Conservation (phyloP, 2,329 filamentous ascomycete species). For the Trichoderma atrobrunneum region DNA sequence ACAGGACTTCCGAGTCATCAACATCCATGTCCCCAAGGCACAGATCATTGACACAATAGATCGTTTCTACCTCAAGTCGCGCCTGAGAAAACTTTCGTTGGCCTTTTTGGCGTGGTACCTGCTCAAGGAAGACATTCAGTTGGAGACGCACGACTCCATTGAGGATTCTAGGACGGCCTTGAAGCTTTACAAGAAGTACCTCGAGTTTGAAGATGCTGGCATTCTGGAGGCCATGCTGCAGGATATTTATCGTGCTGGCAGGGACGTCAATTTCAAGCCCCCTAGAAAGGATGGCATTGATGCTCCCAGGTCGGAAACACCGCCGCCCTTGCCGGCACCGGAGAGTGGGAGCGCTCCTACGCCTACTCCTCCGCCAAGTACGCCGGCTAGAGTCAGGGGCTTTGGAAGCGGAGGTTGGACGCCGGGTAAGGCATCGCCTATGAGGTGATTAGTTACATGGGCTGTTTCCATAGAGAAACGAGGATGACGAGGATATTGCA, state of each 20-base stretch:
- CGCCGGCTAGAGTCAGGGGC: constrained; percentile 41
- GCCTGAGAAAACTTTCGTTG: constrained; percentile 82
- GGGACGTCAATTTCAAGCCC: constrained; percentile 51
- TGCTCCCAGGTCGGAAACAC: constrained; percentile 51
- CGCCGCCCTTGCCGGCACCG: constrained; percentile 47
- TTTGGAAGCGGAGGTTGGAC: constrained; percentile 45
- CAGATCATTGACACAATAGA: constrained; percentile 95
- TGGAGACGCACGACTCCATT: constrained; percentile 89
- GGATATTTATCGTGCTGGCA: constrained; percentile 68
- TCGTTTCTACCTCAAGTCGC: constrained; percentile 78
- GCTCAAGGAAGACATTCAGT: constrained; percentile 90
- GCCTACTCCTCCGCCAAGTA: constrained; percentile 41
- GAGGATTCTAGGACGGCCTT: constrained; percentile 91
- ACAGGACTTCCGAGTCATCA: constrained; percentile 96
- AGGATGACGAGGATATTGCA: neutral
- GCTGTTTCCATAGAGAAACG: neutral
- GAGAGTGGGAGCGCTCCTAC: constrained; percentile 26
- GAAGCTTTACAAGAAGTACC: constrained; percentile 83
- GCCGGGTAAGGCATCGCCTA: constrained; percentile 44
- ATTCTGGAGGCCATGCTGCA: constrained; percentile 79
- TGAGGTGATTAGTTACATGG: constrained; percentile 24
- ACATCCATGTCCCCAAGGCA: constrained; percentile 86
- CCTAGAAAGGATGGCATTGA: constrained; percentile 46
- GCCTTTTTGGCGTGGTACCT: constrained; percentile 90
- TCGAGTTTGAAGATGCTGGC: constrained; percentile 84